Percentiles rank a stretch among this genome's conserved stretches.
Evolutionary conservation across 345 rosid species (phyloP).

Genomic region (Linum tenue): DNA sequence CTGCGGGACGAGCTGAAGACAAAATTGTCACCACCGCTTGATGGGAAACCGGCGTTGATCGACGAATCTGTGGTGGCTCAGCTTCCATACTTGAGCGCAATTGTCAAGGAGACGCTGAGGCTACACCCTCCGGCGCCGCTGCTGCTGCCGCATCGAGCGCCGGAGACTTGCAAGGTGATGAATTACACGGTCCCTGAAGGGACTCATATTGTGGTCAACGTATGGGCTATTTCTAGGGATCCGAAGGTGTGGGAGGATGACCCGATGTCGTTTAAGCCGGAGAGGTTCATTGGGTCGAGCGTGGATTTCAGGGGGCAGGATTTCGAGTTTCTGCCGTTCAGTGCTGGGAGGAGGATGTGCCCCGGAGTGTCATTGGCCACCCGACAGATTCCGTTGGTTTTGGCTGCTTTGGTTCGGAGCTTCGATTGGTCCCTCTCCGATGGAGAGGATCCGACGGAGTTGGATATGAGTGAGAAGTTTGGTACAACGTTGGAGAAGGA

Average conservation of each 20-base stretch:
- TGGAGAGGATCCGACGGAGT: not conserved
- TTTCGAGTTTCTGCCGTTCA: not conserved
- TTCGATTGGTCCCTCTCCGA: not conserved
- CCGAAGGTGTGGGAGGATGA: not conserved
- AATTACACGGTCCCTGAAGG: conserved; percentile 1
- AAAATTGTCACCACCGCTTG: not conserved
- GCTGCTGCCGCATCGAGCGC: not conserved
- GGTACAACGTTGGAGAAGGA: not conserved
- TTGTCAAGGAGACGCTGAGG: conserved; percentile 4
- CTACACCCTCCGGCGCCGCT: not conserved
- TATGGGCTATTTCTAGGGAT: conserved; percentile 1
- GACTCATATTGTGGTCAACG: not conserved
- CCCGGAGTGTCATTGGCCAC: not conserved
- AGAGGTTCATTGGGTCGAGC: not conserved
- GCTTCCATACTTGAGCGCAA: not conserved
- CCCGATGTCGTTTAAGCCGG: not conserved
- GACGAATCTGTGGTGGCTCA: not conserved
- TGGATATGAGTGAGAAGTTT: conserved; percentile 3
- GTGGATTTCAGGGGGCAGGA: not conserved
- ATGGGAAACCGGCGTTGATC: not conserved
- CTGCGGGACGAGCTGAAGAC: conserved; percentile 11
- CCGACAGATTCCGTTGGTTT: not conserved
- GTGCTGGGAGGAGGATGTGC: conserved; percentile 1
- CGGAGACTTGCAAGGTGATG: not conserved
- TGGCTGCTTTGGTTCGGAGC: not conserved